These are phyloP conservation scores for Collybiopsis confluens DNA, from an alignment of 768 basidiomycete species.

Conservation along the genomic window DNA sequence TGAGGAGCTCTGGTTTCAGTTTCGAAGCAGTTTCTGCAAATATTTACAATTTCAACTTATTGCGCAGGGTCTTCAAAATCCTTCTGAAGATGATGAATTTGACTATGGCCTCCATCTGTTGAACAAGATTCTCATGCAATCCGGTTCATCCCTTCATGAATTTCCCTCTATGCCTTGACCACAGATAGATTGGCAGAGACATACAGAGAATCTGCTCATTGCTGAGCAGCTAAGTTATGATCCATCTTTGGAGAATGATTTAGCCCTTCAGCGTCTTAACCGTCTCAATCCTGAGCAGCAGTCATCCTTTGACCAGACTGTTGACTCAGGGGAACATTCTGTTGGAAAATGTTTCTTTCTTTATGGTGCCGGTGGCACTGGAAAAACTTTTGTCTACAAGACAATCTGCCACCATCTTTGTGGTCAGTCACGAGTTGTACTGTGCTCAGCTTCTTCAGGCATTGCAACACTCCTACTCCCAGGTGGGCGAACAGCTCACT, in stretches of 20 bases:
- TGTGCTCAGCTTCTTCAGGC: conserved; percentile 39
- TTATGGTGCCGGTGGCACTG: conserved; percentile 5
- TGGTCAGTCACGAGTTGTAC: conserved; percentile 21
- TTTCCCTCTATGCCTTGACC: conserved; percentile 29
- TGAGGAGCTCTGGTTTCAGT: conserved; percentile 33
- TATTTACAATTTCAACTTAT: conserved; percentile 26
- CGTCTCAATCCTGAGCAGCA: conserved; percentile 23
- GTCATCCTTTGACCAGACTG: conserved; percentile 28
- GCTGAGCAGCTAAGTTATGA: conserved; percentile 29
- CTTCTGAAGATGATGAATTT: conserved; percentile 27
- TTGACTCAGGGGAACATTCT: conserved; percentile 18
- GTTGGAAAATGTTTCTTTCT: conserved; percentile 8
- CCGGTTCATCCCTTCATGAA: conserved; percentile 18
- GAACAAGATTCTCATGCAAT: conserved; percentile 20
- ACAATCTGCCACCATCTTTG: conserved; percentile 19
- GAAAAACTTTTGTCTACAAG: conserved; percentile 25
- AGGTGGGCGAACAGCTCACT: conserved; percentile 36
- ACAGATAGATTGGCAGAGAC: conserved; percentile 20
- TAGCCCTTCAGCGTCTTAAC: not conserved
- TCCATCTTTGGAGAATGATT: conserved; percentile 2
- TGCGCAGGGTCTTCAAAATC: conserved; percentile 8
- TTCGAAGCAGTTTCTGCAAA: conserved; percentile 34
- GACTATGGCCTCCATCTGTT: conserved; percentile 35
- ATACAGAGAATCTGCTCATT: conserved; percentile 22
- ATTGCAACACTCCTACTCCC: conserved; percentile 34